Evolutionary conservation across 1,139 yeast genomes (phyloP).

Genomic region (Starmera stellimalicola): DNA sequence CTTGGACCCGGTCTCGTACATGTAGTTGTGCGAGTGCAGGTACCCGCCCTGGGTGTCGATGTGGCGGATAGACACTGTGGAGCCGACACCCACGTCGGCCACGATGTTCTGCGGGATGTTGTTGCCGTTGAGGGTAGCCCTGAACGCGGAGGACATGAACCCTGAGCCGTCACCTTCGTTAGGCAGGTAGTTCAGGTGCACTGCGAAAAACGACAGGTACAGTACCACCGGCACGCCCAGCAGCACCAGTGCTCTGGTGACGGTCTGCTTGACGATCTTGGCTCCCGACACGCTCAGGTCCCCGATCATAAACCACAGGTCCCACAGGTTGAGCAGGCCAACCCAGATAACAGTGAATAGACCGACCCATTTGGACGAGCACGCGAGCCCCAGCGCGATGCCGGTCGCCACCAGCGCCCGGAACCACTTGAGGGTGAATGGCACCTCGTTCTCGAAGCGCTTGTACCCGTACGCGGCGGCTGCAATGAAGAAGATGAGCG

Average conservation of each 20-base stretch:
- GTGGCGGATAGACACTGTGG: constrained; percentile 74
- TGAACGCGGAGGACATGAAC: constrained; percentile 85
- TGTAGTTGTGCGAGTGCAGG: constrained; percentile 82
- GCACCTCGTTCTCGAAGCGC: constrained; percentile 69
- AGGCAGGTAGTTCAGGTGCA: constrained; percentile 66
- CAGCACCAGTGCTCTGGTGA: constrained; percentile 47
- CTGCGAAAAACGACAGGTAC: constrained; percentile 63
- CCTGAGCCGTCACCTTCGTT: constrained; percentile 85
- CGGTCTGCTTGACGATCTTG: constrained; percentile 42
- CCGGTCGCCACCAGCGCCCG: constrained; percentile 67
- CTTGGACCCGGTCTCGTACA: constrained; percentile 85
- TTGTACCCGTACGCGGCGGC: constrained; percentile 73
- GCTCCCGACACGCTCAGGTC: constrained; percentile 58
- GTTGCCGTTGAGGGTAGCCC: constrained; percentile 66
- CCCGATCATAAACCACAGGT: constrained; percentile 83
- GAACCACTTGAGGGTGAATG: constrained; percentile 66
- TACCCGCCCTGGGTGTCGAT: constrained; percentile 87
- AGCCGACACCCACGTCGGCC: constrained; percentile 85
- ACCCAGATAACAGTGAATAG: constrained; percentile 91
- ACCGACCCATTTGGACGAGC: constrained; percentile 95
- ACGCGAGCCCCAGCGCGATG: constrained; percentile 76
- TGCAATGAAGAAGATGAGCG: constrained; percentile 85
- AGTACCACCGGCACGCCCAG: constrained; percentile 62
- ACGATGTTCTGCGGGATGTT: constrained; percentile 56
- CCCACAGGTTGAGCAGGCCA: constrained; percentile 65